These are phyloP conservation scores for Nicotiana rustica DNA, from an alignment of 305 asterid genomes.

Conservation along the genomic window DNA sequence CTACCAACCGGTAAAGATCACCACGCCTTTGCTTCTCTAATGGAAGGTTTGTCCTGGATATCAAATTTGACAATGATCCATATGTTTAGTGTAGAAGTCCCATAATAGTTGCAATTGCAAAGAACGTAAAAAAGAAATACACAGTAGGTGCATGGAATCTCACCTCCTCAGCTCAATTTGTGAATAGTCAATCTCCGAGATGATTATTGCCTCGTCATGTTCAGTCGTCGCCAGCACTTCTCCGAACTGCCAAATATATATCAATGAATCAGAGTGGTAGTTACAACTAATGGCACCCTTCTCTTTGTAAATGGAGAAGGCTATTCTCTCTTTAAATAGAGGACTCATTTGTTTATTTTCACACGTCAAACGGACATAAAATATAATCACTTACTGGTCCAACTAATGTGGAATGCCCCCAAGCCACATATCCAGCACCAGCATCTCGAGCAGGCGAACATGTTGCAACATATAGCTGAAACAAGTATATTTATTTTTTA, in stretches of 20 bases:
- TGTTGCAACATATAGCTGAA: conserved; percentile 86
- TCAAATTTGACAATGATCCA: not conserved
- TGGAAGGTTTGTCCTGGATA: conserved; percentile 78
- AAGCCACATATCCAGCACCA: conserved; percentile 82
- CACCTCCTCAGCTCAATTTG: conserved; percentile 79
- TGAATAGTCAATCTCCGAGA: conserved; percentile 84
- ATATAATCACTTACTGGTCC: conserved; percentile 72
- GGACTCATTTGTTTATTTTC: not conserved
- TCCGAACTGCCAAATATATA: conserved; percentile 67
- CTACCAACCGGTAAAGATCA: conserved; percentile 92
- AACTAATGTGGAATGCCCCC: conserved; percentile 95
- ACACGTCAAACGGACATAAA: not conserved
- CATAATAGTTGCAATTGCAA: not conserved
- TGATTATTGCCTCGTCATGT: conserved; percentile 75
- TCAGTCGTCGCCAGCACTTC: conserved; percentile 89
- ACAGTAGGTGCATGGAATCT: not conserved
- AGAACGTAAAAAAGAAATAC: conserved; percentile 9
- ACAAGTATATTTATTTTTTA: conserved; percentile 25
- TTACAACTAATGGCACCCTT: not conserved
- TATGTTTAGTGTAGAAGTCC: conserved; percentile 4
- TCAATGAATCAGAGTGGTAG: not conserved
- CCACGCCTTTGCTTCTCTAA: conserved; percentile 91
- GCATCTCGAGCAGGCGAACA: conserved; percentile 95
- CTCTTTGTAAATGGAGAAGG: conserved; percentile 7
- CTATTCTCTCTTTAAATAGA: not conserved